Percentiles rank a stretch among this genome's conserved stretches.
Evolutionary conservation across 2,329 filamentous ascomycete species (phyloP).

Genomic region (Cladorrhinum sp.): DNA sequence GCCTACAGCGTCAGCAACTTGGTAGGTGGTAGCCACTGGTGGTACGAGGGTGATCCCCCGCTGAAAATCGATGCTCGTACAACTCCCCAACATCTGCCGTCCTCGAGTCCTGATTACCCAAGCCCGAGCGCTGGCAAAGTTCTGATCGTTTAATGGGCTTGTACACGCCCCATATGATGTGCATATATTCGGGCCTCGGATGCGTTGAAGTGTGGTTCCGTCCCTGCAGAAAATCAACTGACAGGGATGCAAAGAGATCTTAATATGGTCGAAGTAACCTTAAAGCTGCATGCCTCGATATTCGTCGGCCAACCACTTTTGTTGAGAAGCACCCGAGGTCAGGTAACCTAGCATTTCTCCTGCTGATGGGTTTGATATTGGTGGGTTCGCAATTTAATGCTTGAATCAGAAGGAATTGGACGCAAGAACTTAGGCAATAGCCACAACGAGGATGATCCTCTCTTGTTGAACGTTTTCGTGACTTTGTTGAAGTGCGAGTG

Average conservation of each 20-base stretch:
- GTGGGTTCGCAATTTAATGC: background rate
- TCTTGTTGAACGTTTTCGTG: slow-evolving; percentile 1
- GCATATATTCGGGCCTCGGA: background rate
- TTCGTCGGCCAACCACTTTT: background rate
- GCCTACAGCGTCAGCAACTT: background rate
- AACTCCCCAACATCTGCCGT: background rate
- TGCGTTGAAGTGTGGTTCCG: background rate
- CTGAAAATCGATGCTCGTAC: background rate
- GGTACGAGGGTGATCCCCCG: background rate
- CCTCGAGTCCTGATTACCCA: background rate
- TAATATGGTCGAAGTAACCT: background rate
- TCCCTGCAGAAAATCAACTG: too few species aligned
- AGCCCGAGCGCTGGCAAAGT: too few species aligned
- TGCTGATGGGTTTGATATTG: background rate
- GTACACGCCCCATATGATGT: too few species aligned
- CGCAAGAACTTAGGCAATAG: background rate
- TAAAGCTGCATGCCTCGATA: too few species aligned
- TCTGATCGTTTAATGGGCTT: too few species aligned
- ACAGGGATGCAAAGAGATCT: background rate
- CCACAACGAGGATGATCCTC: background rate
- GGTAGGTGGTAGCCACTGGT: background rate
- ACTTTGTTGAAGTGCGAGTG: slow-evolving; percentile 6
- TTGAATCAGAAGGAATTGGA: background rate
- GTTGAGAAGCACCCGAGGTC: background rate
- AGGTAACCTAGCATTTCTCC: background rate